phyloP scores from a whole-genome alignment of 2,329 filamentous ascomycete species.

The Magnaporthales sp. region DNA sequence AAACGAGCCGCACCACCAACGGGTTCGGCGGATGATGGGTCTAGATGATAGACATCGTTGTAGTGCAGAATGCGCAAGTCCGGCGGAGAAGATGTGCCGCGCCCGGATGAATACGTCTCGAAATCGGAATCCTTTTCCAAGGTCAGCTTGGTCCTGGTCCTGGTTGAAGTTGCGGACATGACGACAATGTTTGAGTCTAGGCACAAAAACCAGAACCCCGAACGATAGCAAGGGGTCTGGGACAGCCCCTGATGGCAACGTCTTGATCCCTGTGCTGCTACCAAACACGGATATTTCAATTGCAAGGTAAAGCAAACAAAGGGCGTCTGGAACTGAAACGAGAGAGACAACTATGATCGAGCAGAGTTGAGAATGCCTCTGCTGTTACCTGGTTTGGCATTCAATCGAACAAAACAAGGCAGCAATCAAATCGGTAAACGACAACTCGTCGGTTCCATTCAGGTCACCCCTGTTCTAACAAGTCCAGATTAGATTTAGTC shows the following conservation, averaged over 20 bases:
- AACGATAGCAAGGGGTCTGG: neutral
- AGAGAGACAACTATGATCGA: neutral
- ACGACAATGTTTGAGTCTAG: neutral
- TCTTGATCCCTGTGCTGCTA: neutral
- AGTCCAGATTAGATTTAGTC: neutral
- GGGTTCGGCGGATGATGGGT: conserved; percentile 66
- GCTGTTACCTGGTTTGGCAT: neutral
- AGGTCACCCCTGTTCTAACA: neutral
- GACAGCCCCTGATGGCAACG: neutral
- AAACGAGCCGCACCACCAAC: conserved; percentile 77
- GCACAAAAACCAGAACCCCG: neutral
- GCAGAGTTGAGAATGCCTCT: neutral
- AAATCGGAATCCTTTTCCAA: conserved; percentile 9
- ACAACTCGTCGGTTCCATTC: neutral
- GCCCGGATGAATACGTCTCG: conserved; percentile 22
- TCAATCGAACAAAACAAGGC: neutral
- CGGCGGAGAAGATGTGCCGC: conserved; percentile 30
- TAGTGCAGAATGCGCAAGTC: conserved; percentile 80
- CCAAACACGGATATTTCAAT: neutral
- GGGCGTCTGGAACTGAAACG: neutral
- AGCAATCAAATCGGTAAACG: neutral
- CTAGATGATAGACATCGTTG: conserved; percentile 92
- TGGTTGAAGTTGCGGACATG: neutral
- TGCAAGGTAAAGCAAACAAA: neutral
- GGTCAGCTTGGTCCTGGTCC: conserved; percentile 1